Evolutionary conservation across 2,329 filamentous ascomycete genomes (phyloP), one percentile per base, ranked within the genome.

Genomic region (Domatiomyces globalis): DNA sequence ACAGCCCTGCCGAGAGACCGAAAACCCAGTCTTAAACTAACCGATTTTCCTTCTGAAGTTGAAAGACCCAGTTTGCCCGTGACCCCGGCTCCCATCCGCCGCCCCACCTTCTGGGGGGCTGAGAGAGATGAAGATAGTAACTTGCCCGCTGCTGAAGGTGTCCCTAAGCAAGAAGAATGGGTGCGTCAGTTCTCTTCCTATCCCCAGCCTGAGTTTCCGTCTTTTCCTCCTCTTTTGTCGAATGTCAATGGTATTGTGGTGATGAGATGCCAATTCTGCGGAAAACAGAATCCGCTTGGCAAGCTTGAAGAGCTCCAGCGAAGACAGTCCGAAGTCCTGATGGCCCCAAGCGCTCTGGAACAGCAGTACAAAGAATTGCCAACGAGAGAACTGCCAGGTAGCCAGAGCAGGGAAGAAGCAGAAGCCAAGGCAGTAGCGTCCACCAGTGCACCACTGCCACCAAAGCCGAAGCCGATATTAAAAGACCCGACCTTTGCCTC

Each of bases 41-140:
- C 88, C 54, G 86, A 95, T 69, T 95, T 95, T 66, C 89, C 89
- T 4, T 84, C 78, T 58, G 85, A 84, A 62, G 67, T 79, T 54
- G 89, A 95, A 64, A 78, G 88, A 46, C 88, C 88, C 48, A 94
- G 87, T 66, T 74, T 95, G 53, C 88, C 90, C 4, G 89, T 95
- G 36, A 95, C 89, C 8, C 89, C 89, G 1, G 87, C 87, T 12
- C 87, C 88, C 15, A 76, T 90, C 60, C 77, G 78, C 56, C 75
- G 84, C 60, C 73, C 77, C 33, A 81, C 71, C 48, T 85, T 84
- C 65, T 87, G 81, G 83, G 80, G 77, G 49, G 71, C 72, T 22
- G 78, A 78, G 53, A 73, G 73, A 48, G 72, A 79, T 54, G 72
- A 72, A 39, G 69, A 72, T 56, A 75, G 74, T 56, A 73, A 75